Evolutionary conservation across 345 rosid species (phyloP).

Genomic region (Linum tenue): DNA sequence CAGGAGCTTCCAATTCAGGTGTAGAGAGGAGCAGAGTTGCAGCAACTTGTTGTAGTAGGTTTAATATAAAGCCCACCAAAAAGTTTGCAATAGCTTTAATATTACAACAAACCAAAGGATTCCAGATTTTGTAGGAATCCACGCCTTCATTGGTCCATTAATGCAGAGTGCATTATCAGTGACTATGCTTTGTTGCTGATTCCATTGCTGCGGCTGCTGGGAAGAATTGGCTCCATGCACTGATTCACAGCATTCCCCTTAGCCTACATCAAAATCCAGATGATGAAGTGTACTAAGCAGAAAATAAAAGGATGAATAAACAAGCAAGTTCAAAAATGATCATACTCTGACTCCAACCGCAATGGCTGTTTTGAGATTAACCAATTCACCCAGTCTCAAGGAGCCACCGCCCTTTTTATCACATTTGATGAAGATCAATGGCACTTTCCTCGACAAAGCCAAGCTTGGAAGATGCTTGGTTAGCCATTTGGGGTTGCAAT

Average conservation of each 20-base stretch:
- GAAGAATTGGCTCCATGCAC: slow-evolving; percentile 29
- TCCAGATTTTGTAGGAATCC: no score
- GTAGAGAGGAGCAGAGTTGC: no score
- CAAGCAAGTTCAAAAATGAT: not conserved
- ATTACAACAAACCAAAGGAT: no score
- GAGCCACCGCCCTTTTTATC: slow-evolving; percentile 40
- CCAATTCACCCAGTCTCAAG: slow-evolving; percentile 54
- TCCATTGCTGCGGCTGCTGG: no score
- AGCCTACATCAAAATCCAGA: slow-evolving; percentile 22
- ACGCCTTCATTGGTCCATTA: no score
- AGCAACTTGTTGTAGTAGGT: no score
- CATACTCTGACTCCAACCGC: slow-evolving; percentile 57
- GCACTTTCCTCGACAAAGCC: slow-evolving; percentile 58
- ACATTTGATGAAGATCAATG: slow-evolving; percentile 42
- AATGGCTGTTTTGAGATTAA: slow-evolving; percentile 56
- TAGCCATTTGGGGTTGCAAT: slow-evolving; percentile 68
- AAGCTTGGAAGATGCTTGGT: slow-evolving; percentile 55
- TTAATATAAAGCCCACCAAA: no score
- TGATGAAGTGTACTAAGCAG: not conserved
- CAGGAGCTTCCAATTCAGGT: slow-evolving; percentile 11
- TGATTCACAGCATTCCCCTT: slow-evolving; percentile 43
- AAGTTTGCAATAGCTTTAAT: no score
- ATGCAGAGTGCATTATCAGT: no score
- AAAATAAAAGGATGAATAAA: not conserved
- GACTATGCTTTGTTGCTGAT: no score